A percentile compares a stretch with the other conserved stretches of the same genome.
Evolutionary conservation across 768 basidiomycete species (phyloP).

Genomic region (Tricholoma saponaceum): DNA sequence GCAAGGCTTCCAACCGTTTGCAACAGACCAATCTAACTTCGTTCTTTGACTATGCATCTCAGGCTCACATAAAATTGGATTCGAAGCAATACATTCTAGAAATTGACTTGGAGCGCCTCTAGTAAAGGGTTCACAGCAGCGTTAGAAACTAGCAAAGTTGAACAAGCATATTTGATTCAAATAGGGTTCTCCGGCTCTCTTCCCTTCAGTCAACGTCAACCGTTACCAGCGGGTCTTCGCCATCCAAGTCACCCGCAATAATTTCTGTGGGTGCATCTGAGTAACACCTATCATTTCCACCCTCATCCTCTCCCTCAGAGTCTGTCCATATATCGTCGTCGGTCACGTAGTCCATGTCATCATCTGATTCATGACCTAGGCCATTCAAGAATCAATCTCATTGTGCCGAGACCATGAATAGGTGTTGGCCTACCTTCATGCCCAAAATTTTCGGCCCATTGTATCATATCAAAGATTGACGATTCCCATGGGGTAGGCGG

Average conservation of each 20-base stretch:
- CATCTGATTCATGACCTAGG: background rate
- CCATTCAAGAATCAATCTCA: background rate
- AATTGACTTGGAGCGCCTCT: too few species aligned
- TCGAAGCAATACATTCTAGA: too few species aligned
- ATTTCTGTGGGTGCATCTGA: background rate
- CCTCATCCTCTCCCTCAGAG: background rate
- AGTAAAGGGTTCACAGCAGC: too few species aligned
- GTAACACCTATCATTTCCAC: background rate
- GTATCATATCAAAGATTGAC: background rate
- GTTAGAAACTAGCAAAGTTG: too few species aligned
- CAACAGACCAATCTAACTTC: slow-evolving; percentile 39
- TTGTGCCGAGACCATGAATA: background rate
- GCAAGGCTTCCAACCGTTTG: slow-evolving; percentile 87
- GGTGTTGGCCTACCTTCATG: background rate
- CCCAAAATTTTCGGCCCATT: background rate
- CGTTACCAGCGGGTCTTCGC: background rate
- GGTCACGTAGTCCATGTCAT: background rate
- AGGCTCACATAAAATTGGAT: too few species aligned
- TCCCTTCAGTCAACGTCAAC: background rate
- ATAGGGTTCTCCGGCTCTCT: too few species aligned
- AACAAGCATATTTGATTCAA: too few species aligned
- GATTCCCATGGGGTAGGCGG: background rate
- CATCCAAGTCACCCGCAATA: background rate
- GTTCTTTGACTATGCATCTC: too few species aligned
- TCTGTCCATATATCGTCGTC: background rate